Percentiles rank a stretch among this genome's conserved stretches.
phyloP scores from a whole-genome alignment of 192 early-diverging fungal genomes.

The Linnemannia elongata region DNA sequence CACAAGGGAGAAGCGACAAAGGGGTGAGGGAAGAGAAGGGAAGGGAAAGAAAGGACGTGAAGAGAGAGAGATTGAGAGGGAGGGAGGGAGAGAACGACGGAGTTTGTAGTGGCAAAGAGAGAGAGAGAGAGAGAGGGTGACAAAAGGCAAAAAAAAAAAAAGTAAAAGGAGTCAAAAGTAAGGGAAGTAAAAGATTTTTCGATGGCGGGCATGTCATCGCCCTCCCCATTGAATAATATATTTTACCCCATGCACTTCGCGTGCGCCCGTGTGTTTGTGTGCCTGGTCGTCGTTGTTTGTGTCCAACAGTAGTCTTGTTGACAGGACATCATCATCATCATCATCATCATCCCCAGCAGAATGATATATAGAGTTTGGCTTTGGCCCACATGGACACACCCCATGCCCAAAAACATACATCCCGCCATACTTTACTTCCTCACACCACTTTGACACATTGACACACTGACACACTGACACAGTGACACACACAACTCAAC shows the following conservation, averaged over 20 bases:
- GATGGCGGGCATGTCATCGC: too few species aligned
- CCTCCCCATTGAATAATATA: too few species aligned
- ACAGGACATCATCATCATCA: neutral
- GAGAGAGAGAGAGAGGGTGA: neutral
- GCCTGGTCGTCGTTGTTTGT: neutral
- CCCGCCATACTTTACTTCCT: too few species aligned
- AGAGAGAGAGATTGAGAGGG: neutral
- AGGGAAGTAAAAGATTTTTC: neutral
- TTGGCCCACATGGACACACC: conserved; percentile 4
- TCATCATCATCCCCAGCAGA: neutral
- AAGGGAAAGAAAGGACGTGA: neutral
- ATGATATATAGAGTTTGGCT: neutral
- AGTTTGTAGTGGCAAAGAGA: too few species aligned
- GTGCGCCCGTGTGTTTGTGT: too few species aligned
- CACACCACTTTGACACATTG: too few species aligned
- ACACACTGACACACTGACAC: too few species aligned
- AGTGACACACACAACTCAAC: neutral
- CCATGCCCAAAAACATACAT: neutral
- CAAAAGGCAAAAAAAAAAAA: neutral
- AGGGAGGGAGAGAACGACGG: neutral
- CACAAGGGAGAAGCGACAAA: neutral
- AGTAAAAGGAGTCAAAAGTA: neutral
- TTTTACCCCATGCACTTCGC: neutral
- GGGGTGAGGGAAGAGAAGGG: neutral
- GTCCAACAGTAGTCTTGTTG: neutral